phyloP scores from a whole-genome alignment of 1,139 yeast genomes.

The Protomyces arabidopsidicola region DNA sequence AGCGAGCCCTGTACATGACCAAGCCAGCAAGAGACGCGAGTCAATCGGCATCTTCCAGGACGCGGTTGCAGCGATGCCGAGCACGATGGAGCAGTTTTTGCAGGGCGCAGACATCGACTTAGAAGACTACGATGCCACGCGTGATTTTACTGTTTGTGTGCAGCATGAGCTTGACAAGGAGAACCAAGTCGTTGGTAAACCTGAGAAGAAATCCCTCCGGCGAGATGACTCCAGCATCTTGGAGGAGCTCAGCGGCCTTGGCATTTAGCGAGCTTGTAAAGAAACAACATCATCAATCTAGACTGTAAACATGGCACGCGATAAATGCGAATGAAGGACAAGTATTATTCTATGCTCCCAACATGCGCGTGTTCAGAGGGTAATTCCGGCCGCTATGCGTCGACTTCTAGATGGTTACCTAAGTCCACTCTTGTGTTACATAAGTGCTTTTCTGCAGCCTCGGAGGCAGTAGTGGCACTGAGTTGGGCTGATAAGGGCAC shows the following conservation, averaged over 20 bases:
- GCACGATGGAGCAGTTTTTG: background rate
- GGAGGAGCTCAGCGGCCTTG: conserved; percentile 19
- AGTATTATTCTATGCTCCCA: too few relatives aligned
- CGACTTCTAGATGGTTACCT: too few relatives aligned
- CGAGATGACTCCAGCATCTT: conserved; percentile 17
- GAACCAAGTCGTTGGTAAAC: background rate
- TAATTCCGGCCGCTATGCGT: too few relatives aligned
- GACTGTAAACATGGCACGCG: too few relatives aligned
- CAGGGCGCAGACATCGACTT: conserved; percentile 1
- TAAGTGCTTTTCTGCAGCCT: too few relatives aligned
- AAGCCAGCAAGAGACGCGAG: background rate
- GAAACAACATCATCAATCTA: too few relatives aligned
- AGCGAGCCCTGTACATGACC: background rate
- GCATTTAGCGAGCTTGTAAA: background rate
- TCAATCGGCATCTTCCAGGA: background rate
- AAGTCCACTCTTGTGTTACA: too few relatives aligned
- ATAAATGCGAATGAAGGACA: too few relatives aligned
- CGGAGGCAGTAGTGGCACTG: too few relatives aligned
- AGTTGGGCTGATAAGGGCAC: too few relatives aligned
- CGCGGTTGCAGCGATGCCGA: background rate
- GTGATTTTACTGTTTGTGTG: background rate
- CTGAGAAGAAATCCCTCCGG: background rate
- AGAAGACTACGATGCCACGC: conserved; percentile 1
- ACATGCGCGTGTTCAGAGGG: too few relatives aligned
- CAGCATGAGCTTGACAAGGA: background rate